Percentiles rank a stretch among this genome's conserved stretches.
Conservation (phyloP, 805 yeast genomes). For the Brettanomyces naardenensis region DNA sequence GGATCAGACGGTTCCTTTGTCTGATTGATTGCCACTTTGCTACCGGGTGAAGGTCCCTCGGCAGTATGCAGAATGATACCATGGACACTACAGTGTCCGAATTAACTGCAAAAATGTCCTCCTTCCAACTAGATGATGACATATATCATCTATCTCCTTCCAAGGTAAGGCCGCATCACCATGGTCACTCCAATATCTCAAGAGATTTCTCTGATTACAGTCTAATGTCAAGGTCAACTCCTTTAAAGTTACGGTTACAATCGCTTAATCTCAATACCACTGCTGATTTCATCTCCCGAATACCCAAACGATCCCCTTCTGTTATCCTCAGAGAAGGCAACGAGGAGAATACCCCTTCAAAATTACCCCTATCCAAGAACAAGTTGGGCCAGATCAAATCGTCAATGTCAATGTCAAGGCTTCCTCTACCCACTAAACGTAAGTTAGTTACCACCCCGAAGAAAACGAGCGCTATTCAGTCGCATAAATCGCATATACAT, state of each 20-base stretch:
- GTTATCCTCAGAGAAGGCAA: slow-evolving; percentile 1
- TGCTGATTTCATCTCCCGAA: slow-evolving; percentile 15
- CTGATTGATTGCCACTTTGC: no score
- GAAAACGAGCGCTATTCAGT: slow-evolving; percentile 10
- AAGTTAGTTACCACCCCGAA: neutral
- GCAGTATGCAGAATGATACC: no score
- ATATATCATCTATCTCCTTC: neutral
- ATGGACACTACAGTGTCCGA: slow-evolving; percentile 8
- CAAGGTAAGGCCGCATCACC: neutral
- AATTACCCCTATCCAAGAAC: neutral
- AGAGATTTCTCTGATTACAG: neutral
- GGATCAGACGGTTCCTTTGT: no score
- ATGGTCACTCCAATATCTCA: neutral
- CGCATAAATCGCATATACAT: no score
- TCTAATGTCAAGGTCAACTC: slow-evolving; percentile 2
- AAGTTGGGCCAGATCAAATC: neutral
- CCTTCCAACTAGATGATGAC: slow-evolving; percentile 5
- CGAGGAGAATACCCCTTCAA: slow-evolving; percentile 4
- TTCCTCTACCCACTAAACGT: slow-evolving; percentile 2
- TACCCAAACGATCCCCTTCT: slow-evolving; percentile 18
- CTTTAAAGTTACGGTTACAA: slow-evolving; percentile 8
- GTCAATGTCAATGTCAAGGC: neutral
- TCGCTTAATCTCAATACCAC: slow-evolving; percentile 13
- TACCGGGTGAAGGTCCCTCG: no score
- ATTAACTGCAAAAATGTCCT: slow-evolving; percentile 9